These are phyloP conservation scores for Colletotrichum spaethianum DNA, from an alignment of 2,329 filamentous ascomycete genomes.

Conservation along the genomic window DNA sequence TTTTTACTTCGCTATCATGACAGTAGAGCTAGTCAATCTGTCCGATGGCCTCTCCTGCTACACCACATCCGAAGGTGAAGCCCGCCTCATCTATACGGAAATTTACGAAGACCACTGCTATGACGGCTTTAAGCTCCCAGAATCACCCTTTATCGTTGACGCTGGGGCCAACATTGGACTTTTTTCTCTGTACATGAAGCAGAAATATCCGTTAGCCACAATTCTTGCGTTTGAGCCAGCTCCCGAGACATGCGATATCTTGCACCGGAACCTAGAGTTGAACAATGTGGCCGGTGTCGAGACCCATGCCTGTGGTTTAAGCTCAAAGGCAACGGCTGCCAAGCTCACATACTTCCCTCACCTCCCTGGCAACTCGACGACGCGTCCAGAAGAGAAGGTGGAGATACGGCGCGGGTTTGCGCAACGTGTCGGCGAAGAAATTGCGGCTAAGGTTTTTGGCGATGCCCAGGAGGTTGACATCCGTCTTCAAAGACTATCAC, in stretches of 20 bases:
- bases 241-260: conserved; percentile 40
- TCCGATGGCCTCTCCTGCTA: conserved; percentile 40
- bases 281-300: conserved; percentile 39
- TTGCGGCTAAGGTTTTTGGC: conserved; percentile 28
- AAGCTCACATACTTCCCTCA: not conserved
- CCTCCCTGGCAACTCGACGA: conserved; percentile 43
- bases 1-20: not conserved
- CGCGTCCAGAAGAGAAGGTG: conserved; percentile 42
- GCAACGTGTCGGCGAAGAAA: conserved; percentile 3
- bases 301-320: conserved; percentile 39
- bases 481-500: conserved; percentile 42
- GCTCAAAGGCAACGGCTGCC: conserved; percentile 6
- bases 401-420: conserved; percentile 30
- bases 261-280: conserved; percentile 43
- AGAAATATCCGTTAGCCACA: conserved; percentile 43
- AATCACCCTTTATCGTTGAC: conserved; percentile 44
- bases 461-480: conserved; percentile 37
- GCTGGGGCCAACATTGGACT: conserved; percentile 46
- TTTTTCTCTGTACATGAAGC: conserved; percentile 47
- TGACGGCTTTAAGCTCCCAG: conserved; percentile 38
- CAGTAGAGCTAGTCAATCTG: not conserved
- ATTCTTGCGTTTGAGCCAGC: conserved; percentile 48
- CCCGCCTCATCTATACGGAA: conserved; percentile 16
- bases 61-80: conserved; percentile 11
- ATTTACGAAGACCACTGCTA: conserved; percentile 46